Percentiles rank a stretch among this genome's conserved stretches.
Evolutionary conservation across 768 basidiomycete species (phyloP).

Genomic region (Sporobolomyces pararoseus): DNA sequence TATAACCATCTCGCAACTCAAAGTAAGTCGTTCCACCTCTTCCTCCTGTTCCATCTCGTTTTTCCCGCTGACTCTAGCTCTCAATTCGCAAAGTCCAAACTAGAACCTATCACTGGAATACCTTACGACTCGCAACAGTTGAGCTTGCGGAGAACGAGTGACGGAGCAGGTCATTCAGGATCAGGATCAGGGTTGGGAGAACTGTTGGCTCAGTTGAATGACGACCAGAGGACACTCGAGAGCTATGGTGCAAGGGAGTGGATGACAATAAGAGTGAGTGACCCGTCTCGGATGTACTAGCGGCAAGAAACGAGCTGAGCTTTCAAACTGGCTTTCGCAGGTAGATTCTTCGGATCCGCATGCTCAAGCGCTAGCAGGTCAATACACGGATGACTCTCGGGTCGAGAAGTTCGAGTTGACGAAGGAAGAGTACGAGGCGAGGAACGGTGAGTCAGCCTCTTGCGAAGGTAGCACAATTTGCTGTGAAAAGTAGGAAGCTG

Average conservation of each 20-base stretch:
- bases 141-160: constrained; percentile 59
- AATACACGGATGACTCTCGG: constrained; percentile 74
- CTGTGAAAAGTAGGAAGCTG: too few species aligned
- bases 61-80: neutral
- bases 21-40: constrained; percentile 55
- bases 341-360: constrained; percentile 71
- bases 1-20: constrained; percentile 71
- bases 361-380: constrained; percentile 64
- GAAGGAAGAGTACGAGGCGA: constrained; percentile 70
- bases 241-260: constrained; percentile 70
- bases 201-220: constrained; percentile 57
- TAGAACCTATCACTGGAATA: constrained; percentile 89
- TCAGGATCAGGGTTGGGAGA: constrained; percentile 52
- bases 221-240: constrained; percentile 66
- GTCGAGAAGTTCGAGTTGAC: constrained; percentile 91
- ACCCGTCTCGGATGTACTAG: neutral
- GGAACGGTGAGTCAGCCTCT: constrained; percentile 59
- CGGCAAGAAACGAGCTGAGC: neutral
- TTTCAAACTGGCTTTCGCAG: constrained; percentile 51
- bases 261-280: constrained; percentile 72
- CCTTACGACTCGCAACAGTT: constrained; percentile 68
- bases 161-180: constrained; percentile 34
- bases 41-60: neutral
- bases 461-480: neutral
- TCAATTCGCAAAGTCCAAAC: constrained; percentile 58